Percentiles rank a stretch among this genome's conserved stretches.
phyloP scores from a whole-genome alignment of 352 stramenopile species.

The Elongisporangium prolatum region DNA sequence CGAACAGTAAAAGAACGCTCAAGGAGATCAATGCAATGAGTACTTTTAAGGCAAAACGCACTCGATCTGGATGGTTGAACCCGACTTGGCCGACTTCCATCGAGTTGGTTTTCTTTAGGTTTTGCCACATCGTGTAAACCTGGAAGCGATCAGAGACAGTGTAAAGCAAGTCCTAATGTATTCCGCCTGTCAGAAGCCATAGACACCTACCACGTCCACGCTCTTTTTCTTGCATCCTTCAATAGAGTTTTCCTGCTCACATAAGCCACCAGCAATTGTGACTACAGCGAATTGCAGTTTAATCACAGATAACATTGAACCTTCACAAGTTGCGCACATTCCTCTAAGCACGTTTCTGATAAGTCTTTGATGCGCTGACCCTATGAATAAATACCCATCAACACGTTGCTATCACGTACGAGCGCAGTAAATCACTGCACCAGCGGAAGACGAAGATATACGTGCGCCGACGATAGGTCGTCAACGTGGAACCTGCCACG shows the following conservation, averaged over 20 bases:
- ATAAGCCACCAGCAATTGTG: not conserved
- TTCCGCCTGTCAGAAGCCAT: not conserved
- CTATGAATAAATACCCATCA: constrained; percentile 18
- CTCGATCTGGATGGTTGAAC: constrained; percentile 67
- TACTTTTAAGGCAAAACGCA: constrained; percentile 12
- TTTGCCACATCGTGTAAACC: constrained; percentile 93
- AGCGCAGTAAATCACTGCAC: constrained; percentile 23
- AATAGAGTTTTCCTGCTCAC: constrained; percentile 87
- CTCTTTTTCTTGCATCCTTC: constrained; percentile 91
- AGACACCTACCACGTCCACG: constrained; percentile 66
- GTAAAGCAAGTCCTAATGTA: not conserved
- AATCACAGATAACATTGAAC: constrained; percentile 15
- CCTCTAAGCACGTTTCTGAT: constrained; percentile 75
- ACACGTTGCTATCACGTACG: not conserved
- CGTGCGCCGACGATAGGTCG: constrained; percentile 96
- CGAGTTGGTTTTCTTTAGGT: constrained; percentile 86
- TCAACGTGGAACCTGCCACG: constrained; percentile 94
- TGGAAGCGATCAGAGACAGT: constrained; percentile 6
- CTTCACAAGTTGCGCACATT: constrained; percentile 91
- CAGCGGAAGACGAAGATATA: constrained; percentile 94
- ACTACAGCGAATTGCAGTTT: not conserved
- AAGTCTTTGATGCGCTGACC: constrained; percentile 79
- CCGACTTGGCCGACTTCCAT: constrained; percentile 92
- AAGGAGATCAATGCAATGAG: not conserved
- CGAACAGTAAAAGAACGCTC: not conserved